Percentiles rank a stretch among this genome's conserved stretches.
Conservation (phyloP, 805 yeast species). For the Cyberlindnera lachancei region DNA sequence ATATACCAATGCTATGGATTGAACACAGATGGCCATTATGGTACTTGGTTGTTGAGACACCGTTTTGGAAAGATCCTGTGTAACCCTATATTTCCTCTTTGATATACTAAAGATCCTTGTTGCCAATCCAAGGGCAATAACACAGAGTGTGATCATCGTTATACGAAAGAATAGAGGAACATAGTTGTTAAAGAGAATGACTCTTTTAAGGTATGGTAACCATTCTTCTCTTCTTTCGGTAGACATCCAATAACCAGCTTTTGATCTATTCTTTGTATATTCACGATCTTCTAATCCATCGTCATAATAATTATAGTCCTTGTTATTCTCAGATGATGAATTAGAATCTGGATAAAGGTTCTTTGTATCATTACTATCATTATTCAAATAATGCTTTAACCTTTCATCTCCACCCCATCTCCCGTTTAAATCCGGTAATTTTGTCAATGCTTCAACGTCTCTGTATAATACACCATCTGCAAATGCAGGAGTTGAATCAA, state of each 20-base stretch:
- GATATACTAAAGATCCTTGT: constrained; percentile 43
- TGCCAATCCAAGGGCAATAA: constrained; percentile 69
- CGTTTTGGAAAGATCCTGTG: constrained; percentile 12
- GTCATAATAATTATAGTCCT: no score
- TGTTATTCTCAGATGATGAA: constrained; percentile 1
- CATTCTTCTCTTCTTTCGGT: constrained; percentile 54
- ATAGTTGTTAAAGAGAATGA: constrained; percentile 69
- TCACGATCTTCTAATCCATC: constrained; percentile 17
- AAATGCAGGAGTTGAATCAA: constrained; percentile 35
- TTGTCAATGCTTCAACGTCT: constrained; percentile 19
- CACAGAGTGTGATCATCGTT: constrained; percentile 48
- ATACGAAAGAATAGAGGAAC: constrained; percentile 72
- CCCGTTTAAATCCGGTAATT: constrained; percentile 36
- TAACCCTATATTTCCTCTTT: constrained; percentile 13
- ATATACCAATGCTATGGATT: constrained; percentile 69
- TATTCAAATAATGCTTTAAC: constrained; percentile 41
- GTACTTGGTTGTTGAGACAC: constrained; percentile 81
- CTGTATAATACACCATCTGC: constrained; percentile 18
- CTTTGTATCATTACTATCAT: constrained; percentile 17
- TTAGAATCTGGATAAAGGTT: background rate
- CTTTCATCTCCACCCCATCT: constrained; percentile 71
- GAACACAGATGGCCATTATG: constrained; percentile 85
- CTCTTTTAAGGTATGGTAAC: constrained; percentile 50
- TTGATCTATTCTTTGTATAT: constrained; percentile 37
- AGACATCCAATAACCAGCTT: constrained; percentile 66